A percentile compares a stretch with the other conserved stretches of the same genome.
These are phyloP conservation scores for Neoascochyta sp. DNA, from an alignment of 2,329 filamentous ascomycete species.

Conservation along the genomic window DNA sequence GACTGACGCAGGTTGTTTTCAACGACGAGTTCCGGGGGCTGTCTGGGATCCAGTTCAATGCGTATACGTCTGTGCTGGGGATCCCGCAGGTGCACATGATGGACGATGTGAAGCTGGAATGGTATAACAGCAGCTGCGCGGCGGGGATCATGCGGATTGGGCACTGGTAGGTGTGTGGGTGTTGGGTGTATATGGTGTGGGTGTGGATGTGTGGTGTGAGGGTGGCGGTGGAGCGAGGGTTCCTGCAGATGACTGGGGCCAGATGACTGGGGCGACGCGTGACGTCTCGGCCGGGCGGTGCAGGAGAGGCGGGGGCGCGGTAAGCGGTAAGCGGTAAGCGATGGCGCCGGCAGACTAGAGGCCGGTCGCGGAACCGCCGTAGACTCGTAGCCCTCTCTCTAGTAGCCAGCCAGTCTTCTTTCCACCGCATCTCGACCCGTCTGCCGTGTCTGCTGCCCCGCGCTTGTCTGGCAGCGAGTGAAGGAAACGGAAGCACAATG, in stretches of 20 bases:
- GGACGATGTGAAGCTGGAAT: slow-evolving; percentile 48
- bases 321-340: too few species aligned
- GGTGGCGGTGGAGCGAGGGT: not conserved
- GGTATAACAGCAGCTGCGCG: slow-evolving; percentile 50
- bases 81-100: slow-evolving; percentile 46
- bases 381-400: too few species aligned
- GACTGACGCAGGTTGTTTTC: slow-evolving; percentile 44
- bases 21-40: slow-evolving; percentile 39
- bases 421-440: too few species aligned
- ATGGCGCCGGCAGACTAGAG: too few species aligned
- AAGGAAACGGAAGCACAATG: too few species aligned
- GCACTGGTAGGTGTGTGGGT: slow-evolving; percentile 19
- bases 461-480: too few species aligned
- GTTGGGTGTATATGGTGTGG: too few species aligned
- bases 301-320: too few species aligned
- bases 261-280: slow-evolving; percentile 10
- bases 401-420: too few species aligned
- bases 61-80: slow-evolving; percentile 39
- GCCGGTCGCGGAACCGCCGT: too few species aligned
- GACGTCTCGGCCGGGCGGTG: too few species aligned
- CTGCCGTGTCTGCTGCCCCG: too few species aligned
- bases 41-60: slow-evolving; percentile 49
- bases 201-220: slow-evolving; percentile 2
- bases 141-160: slow-evolving; percentile 41
- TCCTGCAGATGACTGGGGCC: slow-evolving; percentile 15